These are phyloP conservation scores for Vaccinium darrowii DNA, from an alignment of 148 eudicot genomes.

Conservation along the genomic window DNA sequence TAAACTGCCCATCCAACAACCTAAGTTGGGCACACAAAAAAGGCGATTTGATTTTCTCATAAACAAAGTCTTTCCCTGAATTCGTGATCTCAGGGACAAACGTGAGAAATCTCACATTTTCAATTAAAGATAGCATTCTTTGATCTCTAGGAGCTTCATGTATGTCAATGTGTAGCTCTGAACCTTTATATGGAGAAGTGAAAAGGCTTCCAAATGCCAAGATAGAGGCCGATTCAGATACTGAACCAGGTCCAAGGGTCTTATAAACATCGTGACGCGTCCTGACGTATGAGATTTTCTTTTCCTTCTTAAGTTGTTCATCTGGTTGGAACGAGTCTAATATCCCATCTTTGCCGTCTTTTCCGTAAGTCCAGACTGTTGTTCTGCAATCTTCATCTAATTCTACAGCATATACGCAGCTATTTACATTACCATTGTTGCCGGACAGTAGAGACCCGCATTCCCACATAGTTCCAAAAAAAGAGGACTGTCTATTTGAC, in stretches of 20 bases:
- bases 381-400: slow-evolving; percentile 71
- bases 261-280: slow-evolving; percentile 63
- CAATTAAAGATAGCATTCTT: slow-evolving; percentile 56
- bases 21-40: slow-evolving; percentile 64
- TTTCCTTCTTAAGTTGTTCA: slow-evolving; percentile 71
- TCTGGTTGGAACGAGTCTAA: slow-evolving; percentile 88
- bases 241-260: slow-evolving; percentile 73
- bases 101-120: slow-evolving; percentile 56
- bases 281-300: slow-evolving; percentile 71
- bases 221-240: slow-evolving; percentile 50
- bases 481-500: slow-evolving; percentile 28
- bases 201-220: slow-evolving; percentile 89
- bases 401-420: slow-evolving; percentile 53
- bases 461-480: slow-evolving; percentile 44
- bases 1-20: slow-evolving; percentile 60
- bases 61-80: slow-evolving; percentile 59
- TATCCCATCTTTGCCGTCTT: slow-evolving; percentile 51
- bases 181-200: slow-evolving; percentile 69
- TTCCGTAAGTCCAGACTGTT: slow-evolving; percentile 79
- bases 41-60: slow-evolving; percentile 45
- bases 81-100: slow-evolving; percentile 57
- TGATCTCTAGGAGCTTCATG: slow-evolving; percentile 53
- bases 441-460: slow-evolving; percentile 77
- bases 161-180: slow-evolving; percentile 73
- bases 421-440: slow-evolving; percentile 38